These are phyloP conservation scores for Porpolomopsis calyptriformis DNA, from an alignment of 768 basidiomycete species.

Conservation along the genomic window DNA sequence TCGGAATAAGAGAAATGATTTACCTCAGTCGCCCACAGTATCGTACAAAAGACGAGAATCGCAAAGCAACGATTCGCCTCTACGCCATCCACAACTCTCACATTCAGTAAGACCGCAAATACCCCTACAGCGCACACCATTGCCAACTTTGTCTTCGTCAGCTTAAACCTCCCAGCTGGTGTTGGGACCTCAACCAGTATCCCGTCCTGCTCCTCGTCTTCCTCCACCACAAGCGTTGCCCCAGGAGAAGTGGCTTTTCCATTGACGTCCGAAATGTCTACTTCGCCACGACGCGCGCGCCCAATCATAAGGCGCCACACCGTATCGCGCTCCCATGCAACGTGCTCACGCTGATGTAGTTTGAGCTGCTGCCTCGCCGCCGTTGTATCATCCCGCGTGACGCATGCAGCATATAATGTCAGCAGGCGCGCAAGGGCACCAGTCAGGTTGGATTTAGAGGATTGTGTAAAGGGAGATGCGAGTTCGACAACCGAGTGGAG, in stretches of 20 bases:
- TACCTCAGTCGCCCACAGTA: constrained; percentile 96
- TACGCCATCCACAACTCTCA: constrained; percentile 43
- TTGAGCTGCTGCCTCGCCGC: constrained; percentile 74
- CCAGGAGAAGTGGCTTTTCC: constrained; percentile 31
- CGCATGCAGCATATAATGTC: constrained; percentile 75
- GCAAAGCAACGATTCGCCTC: constrained; percentile 88
- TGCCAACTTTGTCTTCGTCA: constrained; percentile 55
- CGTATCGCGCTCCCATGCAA: constrained; percentile 96
- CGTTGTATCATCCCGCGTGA: constrained; percentile 58
- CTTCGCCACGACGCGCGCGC: constrained; percentile 60
- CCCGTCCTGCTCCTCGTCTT: constrained; percentile 30
- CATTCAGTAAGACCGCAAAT: constrained; percentile 52
- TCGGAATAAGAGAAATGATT: constrained; percentile 11
- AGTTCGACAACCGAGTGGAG: constrained; percentile 59
- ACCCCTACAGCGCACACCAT: constrained; percentile 45
- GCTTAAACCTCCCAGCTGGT: constrained; percentile 51
- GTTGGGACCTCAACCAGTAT: constrained; percentile 45
- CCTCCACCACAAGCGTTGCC: constrained; percentile 31
- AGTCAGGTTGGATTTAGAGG: constrained; percentile 53
- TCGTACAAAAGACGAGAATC: constrained; percentile 78
- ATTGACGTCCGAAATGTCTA: constrained; percentile 16
- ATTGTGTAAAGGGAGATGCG: constrained; percentile 55
- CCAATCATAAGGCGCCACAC: constrained; percentile 96
- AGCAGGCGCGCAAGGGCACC: constrained; percentile 48
- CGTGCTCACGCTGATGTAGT: constrained; percentile 81